Evolutionary conservation across 176 grass and related monocot species (phyloP).

Genomic region (Elaeis guineensis): DNA sequence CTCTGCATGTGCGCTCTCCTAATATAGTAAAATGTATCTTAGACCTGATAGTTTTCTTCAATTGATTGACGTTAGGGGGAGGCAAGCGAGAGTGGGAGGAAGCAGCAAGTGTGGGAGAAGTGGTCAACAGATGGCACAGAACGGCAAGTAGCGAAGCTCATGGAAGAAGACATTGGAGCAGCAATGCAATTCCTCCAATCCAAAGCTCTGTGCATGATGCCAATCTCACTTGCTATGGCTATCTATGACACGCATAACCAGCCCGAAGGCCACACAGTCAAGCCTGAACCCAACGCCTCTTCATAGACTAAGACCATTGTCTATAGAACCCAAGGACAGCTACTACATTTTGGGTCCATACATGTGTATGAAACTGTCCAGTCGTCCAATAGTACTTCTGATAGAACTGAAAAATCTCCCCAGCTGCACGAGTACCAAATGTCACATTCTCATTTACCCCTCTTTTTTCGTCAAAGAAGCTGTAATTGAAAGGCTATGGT

Average conservation of each 20-base stretch:
- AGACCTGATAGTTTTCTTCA: slow-evolving; percentile 17
- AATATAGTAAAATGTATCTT: too few relatives aligned
- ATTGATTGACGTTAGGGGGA: slow-evolving; percentile 62
- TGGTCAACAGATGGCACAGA: slow-evolving; percentile 98
- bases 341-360: slow-evolving; percentile 27
- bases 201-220: slow-evolving; percentile 99
- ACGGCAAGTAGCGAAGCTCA: slow-evolving; percentile 81
- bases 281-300: slow-evolving; percentile 85
- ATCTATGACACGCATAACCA: slow-evolving; percentile 89
- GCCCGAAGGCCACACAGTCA: slow-evolving; percentile 55
- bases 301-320: slow-evolving; percentile 36
- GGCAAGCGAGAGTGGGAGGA: slow-evolving; percentile 63
- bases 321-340: slow-evolving; percentile 10
- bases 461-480: slow-evolving; percentile 59
- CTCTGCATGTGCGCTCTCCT: too few relatives aligned
- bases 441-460: slow-evolving; percentile 34
- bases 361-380: slow-evolving; percentile 37
- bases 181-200: slow-evolving; percentile 99
- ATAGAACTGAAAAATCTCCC: slow-evolving; percentile 58
- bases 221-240: slow-evolving; percentile 91
- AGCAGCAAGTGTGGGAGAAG: slow-evolving; percentile 94
- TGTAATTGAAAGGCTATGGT: slow-evolving; percentile 52
- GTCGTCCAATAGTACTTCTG: slow-evolving; percentile 42
- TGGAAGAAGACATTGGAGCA: slow-evolving; percentile 88
- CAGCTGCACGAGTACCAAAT: slow-evolving; percentile 54